Evolutionary conservation across 495 filamentous ascomycete species (phyloP).

Genomic region (Penicillium egyptiacum): DNA sequence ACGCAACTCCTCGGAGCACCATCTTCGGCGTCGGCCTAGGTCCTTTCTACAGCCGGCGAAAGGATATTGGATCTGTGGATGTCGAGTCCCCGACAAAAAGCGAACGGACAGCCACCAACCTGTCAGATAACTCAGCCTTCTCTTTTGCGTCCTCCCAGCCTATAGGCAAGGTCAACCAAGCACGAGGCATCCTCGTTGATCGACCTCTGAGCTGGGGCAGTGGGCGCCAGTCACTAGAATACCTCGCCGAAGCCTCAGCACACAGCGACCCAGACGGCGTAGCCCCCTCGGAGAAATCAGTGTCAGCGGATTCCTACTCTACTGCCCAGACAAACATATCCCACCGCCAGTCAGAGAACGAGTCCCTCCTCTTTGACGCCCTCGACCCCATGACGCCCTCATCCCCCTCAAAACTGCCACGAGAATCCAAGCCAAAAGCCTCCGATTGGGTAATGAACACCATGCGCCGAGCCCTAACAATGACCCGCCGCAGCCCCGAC

Average conservation of each 20-base stretch:
- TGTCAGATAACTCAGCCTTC: slow-evolving; percentile 52
- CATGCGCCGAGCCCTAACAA: slow-evolving; percentile 54
- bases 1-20: slow-evolving; percentile 33
- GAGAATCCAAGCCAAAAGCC: slow-evolving; percentile 36
- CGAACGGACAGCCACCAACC: slow-evolving; percentile 57
- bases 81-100: slow-evolving; percentile 47
- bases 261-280: slow-evolving; percentile 30
- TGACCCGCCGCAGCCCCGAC: slow-evolving; percentile 35
- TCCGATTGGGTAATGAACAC: slow-evolving; percentile 54
- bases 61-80: slow-evolving; percentile 21
- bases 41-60: slow-evolving; percentile 30
- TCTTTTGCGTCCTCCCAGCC: slow-evolving; percentile 29
- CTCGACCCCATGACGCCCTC: slow-evolving; percentile 16
- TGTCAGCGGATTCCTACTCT: slow-evolving; percentile 60
- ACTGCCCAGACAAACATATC: slow-evolving; percentile 65
- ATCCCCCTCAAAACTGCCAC: slow-evolving; percentile 35
- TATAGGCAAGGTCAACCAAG: slow-evolving; percentile 18
- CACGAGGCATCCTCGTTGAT: slow-evolving; percentile 19
- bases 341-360: slow-evolving; percentile 64
- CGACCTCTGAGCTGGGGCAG: slow-evolving; percentile 28
- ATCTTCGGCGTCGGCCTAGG: slow-evolving; percentile 31
- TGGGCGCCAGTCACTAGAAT: slow-evolving; percentile 30
- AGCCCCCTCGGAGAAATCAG: slow-evolving; percentile 37
- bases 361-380: slow-evolving; percentile 52
- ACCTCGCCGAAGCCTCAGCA: slow-evolving; percentile 21